Evolutionary conservation across 371 early-diverging fungal genomes (phyloP).

Genomic region (Mucor saturninus): DNA sequence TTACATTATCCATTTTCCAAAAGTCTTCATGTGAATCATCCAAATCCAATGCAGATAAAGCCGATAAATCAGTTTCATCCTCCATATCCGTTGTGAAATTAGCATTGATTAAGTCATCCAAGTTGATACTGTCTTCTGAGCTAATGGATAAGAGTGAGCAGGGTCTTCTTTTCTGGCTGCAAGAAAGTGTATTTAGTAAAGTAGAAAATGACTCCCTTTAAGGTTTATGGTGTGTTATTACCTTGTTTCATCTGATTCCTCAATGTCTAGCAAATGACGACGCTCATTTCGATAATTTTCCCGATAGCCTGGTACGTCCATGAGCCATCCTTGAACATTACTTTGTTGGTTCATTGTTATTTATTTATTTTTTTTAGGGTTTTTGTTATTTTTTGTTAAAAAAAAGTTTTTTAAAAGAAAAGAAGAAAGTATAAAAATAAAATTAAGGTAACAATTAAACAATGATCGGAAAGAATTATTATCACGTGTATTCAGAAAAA

Average conservation of each 20-base stretch:
- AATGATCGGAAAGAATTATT: conserved; percentile 22
- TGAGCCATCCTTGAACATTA: conserved; percentile 31
- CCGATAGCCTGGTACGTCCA: conserved; percentile 26
- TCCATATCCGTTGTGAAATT: conserved; percentile 46
- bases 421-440: conserved; percentile 8
- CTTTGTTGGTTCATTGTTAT: conserved; percentile 5
- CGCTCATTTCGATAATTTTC: conserved; percentile 11
- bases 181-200: neutral
- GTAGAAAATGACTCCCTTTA: conserved; percentile 1
- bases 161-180: conserved; percentile 29
- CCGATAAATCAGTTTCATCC: conserved; percentile 48
- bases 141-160: conserved; percentile 44
- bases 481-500: conserved; percentile 20
- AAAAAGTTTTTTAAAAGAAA: neutral
- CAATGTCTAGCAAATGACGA: neutral
- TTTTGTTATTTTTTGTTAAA: neutral
- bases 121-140: conserved; percentile 49
- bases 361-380: conserved; percentile 1
- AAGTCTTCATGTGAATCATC: conserved; percentile 55
- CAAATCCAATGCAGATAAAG: conserved; percentile 45
- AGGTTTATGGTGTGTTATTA: neutral
- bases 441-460: conserved; percentile 1
- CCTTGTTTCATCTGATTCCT: conserved; percentile 7
- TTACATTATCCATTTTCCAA: conserved; percentile 51
- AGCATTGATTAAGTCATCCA: conserved; percentile 49